Evolutionary conservation across 176 grass and related monocot genomes (phyloP).

Genomic region (Bothriochloa decipiens): DNA sequence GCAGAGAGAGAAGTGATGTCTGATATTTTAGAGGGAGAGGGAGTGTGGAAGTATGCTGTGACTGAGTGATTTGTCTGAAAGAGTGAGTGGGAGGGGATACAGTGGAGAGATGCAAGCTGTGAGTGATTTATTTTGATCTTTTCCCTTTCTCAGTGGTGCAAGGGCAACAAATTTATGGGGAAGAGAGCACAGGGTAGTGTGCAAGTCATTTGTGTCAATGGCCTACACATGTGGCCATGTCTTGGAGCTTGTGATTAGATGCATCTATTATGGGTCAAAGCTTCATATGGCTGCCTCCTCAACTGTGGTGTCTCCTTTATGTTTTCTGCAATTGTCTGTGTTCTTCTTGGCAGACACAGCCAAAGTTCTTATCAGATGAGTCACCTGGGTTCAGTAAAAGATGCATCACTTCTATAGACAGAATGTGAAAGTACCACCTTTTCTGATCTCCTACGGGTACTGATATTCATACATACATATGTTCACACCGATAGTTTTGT

Average conservation of each 20-base stretch:
- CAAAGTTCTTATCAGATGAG: constrained; percentile 20
- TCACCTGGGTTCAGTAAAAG: constrained; percentile 38
- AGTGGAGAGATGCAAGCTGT: background rate
- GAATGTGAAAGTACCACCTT: constrained; percentile 10
- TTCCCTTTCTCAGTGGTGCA: background rate
- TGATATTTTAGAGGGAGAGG: background rate
- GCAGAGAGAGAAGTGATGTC: background rate
- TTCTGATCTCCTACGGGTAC: background rate
- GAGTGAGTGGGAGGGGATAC: background rate
- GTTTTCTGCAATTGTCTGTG: constrained; percentile 11
- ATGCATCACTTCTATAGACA: background rate
- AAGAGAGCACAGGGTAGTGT: constrained; percentile 51
- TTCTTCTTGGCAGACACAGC: constrained; percentile 15
- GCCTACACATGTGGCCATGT: constrained; percentile 82
- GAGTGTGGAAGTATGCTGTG: background rate
- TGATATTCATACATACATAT: background rate
- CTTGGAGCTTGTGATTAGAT: constrained; percentile 69
- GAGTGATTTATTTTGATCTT: background rate
- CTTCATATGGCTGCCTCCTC: constrained; percentile 35
- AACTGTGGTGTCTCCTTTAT: constrained; percentile 12
- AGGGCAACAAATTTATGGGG: constrained; percentile 59
- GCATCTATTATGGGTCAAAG: constrained; percentile 75
- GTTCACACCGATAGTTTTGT: background rate
- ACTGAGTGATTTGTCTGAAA: background rate
- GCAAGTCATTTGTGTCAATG: constrained; percentile 48